Conservation (phyloP, 768 basidiomycete genomes). For the Boletus rex-veris region DNA sequence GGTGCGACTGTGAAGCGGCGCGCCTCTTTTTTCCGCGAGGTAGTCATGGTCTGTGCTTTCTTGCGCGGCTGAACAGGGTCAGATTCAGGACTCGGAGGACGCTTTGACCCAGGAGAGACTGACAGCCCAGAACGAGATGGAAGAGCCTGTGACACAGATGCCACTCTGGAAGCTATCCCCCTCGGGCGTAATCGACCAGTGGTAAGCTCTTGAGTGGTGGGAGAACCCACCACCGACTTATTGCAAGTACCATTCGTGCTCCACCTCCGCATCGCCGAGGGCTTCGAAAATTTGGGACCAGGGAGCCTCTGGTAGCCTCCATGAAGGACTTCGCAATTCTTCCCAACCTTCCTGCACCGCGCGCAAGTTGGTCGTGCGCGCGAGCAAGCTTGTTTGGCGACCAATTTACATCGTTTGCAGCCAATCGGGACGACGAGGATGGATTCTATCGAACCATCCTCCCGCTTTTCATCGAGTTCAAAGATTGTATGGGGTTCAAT, state of each 20-base stretch:
- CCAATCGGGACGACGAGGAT: conserved; percentile 21
- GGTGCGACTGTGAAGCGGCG: background rate
- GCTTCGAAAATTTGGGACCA: conserved; percentile 15
- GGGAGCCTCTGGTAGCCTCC: conserved; percentile 25
- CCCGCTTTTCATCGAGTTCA: conserved; percentile 19
- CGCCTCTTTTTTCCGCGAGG: background rate
- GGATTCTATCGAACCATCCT: conserved; percentile 5
- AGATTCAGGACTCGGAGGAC: conserved; percentile 12
- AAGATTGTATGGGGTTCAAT: conserved; percentile 26
- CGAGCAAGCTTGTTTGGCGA: conserved; percentile 19
- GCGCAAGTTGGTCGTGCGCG: conserved; percentile 23
- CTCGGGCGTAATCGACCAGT: background rate
- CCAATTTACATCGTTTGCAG: conserved; percentile 16
- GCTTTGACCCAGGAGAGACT: conserved; percentile 8
- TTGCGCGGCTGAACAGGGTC: conserved; percentile 6
- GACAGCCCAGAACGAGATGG: background rate
- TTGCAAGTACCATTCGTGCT: background rate
- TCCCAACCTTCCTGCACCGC: conserved; percentile 17
- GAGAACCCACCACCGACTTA: background rate
- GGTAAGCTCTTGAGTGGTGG: background rate
- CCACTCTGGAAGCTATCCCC: background rate
- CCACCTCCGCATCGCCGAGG: background rate
- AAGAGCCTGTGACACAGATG: background rate
- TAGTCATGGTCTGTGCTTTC: background rate
- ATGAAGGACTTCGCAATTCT: background rate